These are phyloP conservation scores for Metschnikowia dekortorum DNA, from an alignment of 805 yeast species.

Conservation along the genomic window DNA sequence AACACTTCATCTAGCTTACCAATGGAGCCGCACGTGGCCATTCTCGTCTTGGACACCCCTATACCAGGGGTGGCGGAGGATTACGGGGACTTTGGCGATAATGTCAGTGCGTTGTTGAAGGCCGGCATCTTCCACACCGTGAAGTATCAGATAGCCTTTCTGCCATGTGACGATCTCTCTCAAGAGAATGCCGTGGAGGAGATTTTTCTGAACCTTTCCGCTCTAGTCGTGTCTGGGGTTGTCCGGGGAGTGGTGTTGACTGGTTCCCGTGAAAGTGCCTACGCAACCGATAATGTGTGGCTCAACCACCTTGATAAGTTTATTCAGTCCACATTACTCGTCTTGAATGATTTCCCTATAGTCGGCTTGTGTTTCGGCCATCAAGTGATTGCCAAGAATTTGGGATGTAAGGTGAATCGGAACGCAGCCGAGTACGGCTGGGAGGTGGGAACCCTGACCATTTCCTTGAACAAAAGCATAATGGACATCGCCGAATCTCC, in stretches of 20 bases:
- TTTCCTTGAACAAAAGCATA: conserved; percentile 42
- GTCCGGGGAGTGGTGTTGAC: conserved; percentile 46
- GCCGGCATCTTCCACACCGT: conserved; percentile 18
- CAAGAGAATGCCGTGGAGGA: conserved; percentile 6
- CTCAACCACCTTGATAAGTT: conserved; percentile 36
- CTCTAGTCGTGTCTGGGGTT: conserved; percentile 21
- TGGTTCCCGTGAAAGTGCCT: conserved; percentile 50
- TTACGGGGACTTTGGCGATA: conserved; percentile 55
- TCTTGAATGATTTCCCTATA: conserved; percentile 37
- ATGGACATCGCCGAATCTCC: conserved; percentile 25
- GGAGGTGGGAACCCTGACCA: conserved; percentile 62
- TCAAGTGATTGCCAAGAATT: conserved; percentile 64
- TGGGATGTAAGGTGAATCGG: conserved; percentile 56
- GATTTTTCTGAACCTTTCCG: conserved; percentile 17
- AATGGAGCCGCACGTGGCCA: conserved; percentile 31
- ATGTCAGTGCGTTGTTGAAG: conserved; percentile 31
- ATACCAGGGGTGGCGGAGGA: conserved; percentile 23
- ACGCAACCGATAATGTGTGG: conserved; percentile 38
- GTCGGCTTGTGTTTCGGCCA: conserved; percentile 87
- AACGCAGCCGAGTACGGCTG: conserved; percentile 53
- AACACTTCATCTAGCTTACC: background rate
- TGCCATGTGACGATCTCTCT: conserved; percentile 7
- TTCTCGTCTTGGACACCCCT: conserved; percentile 38
- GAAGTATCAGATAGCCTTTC: conserved; percentile 36
- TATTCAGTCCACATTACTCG: conserved; percentile 17